Conservation (phyloP, 495 filamentous ascomycete genomes). For the Polyplosphaeria fusca region DNA sequence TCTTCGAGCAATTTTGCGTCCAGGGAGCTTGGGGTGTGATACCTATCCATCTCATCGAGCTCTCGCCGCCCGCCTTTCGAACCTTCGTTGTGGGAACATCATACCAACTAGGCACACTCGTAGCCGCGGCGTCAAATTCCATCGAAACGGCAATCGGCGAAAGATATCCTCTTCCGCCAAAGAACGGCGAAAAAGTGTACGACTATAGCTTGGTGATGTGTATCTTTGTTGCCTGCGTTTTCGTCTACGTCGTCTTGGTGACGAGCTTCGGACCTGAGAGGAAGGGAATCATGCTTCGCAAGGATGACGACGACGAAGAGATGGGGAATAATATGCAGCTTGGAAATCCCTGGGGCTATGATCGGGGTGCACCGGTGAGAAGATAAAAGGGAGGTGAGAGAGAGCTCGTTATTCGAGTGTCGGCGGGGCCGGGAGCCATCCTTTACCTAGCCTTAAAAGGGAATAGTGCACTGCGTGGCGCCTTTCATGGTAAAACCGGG, state of each 20-base stretch:
- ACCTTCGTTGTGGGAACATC: conserved; percentile 79
- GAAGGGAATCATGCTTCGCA: conserved; percentile 54
- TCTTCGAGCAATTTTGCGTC: conserved; percentile 87
- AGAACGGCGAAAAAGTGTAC: conserved; percentile 52
- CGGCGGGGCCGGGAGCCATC: no score
- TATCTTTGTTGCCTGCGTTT: conserved; percentile 89
- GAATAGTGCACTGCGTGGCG: no score
- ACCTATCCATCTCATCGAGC: conserved; percentile 75
- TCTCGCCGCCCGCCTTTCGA: conserved; percentile 74
- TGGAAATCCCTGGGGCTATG: no score
- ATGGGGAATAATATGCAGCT: no score
- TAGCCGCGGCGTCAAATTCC: conserved; percentile 74
- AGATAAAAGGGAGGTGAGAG: no score
- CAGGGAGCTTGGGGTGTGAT: conserved; percentile 45
- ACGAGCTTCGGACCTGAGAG: conserved; percentile 75
- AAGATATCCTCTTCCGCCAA: conserved; percentile 66
- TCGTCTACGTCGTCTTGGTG: conserved; percentile 70
- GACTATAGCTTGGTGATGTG: conserved; percentile 89
- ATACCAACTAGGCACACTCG: conserved; percentile 83
- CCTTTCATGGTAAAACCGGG: no score
- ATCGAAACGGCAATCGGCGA: conserved; percentile 81
- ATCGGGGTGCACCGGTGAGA: no score
- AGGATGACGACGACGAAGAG: conserved; percentile 57
- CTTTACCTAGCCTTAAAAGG: no score
- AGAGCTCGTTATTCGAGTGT: no score